Evolutionary conservation across 495 filamentous ascomycete species (phyloP), one percentile per base, ranked within the genome.

Genomic region (Aspergillus campestris): DNA sequence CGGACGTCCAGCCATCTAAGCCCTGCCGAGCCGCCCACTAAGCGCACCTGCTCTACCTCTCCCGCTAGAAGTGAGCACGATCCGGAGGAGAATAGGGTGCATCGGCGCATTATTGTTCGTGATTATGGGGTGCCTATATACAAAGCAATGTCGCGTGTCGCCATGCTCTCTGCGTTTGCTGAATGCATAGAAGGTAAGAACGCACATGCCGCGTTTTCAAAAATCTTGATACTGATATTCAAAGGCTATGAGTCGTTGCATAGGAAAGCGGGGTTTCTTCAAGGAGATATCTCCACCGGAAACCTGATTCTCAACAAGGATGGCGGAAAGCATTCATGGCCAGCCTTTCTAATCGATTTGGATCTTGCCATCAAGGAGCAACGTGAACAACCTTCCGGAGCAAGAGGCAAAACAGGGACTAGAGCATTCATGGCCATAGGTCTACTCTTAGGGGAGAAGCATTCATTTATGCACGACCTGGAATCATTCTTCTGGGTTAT

Each of bases 401-500:
- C 50, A 43, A 49, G 40, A 31, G 44, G 50, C n/a, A 64, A 57
- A 48, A 64, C 57, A 18, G 59, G 59, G 3, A 68, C 57, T 5
- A 64, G 56, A 45, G 55, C 53, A 0, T 68, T 68, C 24, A 65
- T 66, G 42, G 53, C 50, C n/a, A 63, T 65, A 40, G 56, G 53
- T 8, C 35, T 44, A 3, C 51, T 63, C 9, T 38, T 54, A 13
- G 47, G 52, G n/a, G 52, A 64, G 42, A 39, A 45, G 40, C 48
- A 61, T 43, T 58, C 42, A 27, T 56, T 55, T 35, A 60, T 54
- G 38, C 52, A 64, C 40, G 50, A 66, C 28, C 62, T 79, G n/a
- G 70, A 79, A 55, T 78, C 66, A 14, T 74, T 78, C 53, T 77
- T 77, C 51, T 77, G 64, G 67, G 70, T 79, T 15, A 43, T 77